Evolutionary conservation across 2,329 filamentous ascomycete genomes (phyloP), one percentile per base, ranked within the genome.

Genomic region (Paecilomyces variotii): DNA sequence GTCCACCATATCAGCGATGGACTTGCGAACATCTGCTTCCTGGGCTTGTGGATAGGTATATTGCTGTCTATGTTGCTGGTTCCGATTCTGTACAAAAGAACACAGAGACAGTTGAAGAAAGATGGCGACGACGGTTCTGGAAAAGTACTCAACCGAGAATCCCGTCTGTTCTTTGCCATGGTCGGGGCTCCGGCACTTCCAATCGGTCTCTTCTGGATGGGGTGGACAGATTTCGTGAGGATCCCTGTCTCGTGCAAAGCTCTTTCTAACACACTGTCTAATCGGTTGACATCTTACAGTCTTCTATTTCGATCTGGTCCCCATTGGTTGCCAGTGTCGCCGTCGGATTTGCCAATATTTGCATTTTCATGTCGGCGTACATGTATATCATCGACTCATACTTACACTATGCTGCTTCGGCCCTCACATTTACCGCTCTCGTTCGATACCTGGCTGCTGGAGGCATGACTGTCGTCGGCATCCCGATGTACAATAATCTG

Each of bases 331-430:
- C 81, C 0, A 80, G 75, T n/a, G 75, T 79, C 0, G 62, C 83
- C 0, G 82, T 84, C 63, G 82, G 82, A 4, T 78, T 78, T 61
- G 80, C 79, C 1, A 74, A 79, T 30, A 74, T 80, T 9, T 76
- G 74, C 53, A 72, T 82, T 10, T 83, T 82, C 67, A 78, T 82
- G 60, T 76, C 73, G 56, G 76, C 72, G 49, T 83, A 82, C 57
- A 78, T 82, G 72, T 85, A 85, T 64, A 79, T 85, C 56, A 84
- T 85, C 59, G 82, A 85, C 62, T 75, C 74, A 9, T 85, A 84
- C 63, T 79, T 80, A 51, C 74, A 74, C 6, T 82, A 82, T 61
- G 77, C 81, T 0, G 82, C 80, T 1, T 76, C 72, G 2, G 80
- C 79, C 0, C 67, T 82, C 27, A 76, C 77, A 0, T 70, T 76